phyloP scores from a whole-genome alignment of 1,284 basidiomycete species.

The Leucoagaricus sp. region DNA sequence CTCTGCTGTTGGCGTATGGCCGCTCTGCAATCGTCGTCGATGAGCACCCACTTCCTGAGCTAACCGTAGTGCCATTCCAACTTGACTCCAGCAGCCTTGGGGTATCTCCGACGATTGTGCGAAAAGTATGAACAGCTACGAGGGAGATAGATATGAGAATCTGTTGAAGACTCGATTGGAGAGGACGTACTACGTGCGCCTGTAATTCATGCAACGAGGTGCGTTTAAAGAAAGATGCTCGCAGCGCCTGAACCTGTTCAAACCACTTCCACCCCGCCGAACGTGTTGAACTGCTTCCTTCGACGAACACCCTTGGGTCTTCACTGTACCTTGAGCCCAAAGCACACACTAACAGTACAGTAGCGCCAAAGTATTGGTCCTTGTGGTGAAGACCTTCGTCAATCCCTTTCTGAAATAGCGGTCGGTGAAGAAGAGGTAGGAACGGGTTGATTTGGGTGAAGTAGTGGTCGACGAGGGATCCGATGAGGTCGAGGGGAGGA shows the following conservation, averaged over 20 bases:
- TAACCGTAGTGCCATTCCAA: slow-evolving; percentile 58
- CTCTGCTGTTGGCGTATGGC: slow-evolving; percentile 39
- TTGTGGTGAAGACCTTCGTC: slow-evolving; percentile 56
- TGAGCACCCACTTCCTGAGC: slow-evolving; percentile 59
- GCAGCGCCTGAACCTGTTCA: slow-evolving; percentile 60
- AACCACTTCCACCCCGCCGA: slow-evolving; percentile 80
- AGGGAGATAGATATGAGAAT: slow-evolving; percentile 14
- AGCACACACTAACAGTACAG: slow-evolving; percentile 76
- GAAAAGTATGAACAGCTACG: slow-evolving; percentile 37
- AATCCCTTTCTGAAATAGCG: slow-evolving; percentile 69
- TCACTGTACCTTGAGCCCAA: slow-evolving; percentile 69
- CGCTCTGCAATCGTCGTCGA: slow-evolving; percentile 36
- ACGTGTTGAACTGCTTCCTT: slow-evolving; percentile 46
- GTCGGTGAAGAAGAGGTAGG: slow-evolving; percentile 77
- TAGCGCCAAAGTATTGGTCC: slow-evolving; percentile 65
- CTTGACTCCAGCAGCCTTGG: slow-evolving; percentile 59
- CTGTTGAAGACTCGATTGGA: slow-evolving; percentile 4
- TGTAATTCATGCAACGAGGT: slow-evolving; percentile 74
- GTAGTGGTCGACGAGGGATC: slow-evolving; percentile 65
- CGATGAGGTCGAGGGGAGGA: slow-evolving; percentile 64
- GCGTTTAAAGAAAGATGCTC: slow-evolving; percentile 56
- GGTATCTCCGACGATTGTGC: slow-evolving; percentile 37
- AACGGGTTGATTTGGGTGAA: slow-evolving; percentile 65
- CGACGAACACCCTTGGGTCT: slow-evolving; percentile 64
- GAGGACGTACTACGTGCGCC: slow-evolving; percentile 44